phyloP scores from a whole-genome alignment of 148 eudicot genomes.

The Rhododendron henanense region DNA sequence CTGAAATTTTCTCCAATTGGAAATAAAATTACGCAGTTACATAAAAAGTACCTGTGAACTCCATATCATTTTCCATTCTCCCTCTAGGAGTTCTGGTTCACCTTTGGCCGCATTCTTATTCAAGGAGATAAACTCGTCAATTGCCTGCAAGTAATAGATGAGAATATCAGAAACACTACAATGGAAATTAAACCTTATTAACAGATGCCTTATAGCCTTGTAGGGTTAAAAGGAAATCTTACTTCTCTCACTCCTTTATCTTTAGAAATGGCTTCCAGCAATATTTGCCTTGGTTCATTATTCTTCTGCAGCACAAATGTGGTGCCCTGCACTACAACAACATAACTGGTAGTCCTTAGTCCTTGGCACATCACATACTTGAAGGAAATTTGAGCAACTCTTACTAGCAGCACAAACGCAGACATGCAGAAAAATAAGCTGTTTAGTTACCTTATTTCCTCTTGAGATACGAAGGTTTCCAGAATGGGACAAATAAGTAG shows the following conservation, averaged over 20 bases:
- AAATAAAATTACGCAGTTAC: not conserved
- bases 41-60: slow-evolving; percentile 74
- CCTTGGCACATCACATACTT: slow-evolving; percentile 13
- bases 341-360: slow-evolving; percentile 46
- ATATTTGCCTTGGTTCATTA: slow-evolving; percentile 75
- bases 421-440: not conserved
- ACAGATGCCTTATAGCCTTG: not conserved
- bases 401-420: not conserved
- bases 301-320: slow-evolving; percentile 95
- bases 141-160: slow-evolving; percentile 44
- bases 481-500: slow-evolving; percentile 86
- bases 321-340: slow-evolving; percentile 96
- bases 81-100: slow-evolving; percentile 66
- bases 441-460: slow-evolving; percentile 78
- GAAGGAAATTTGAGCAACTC: slow-evolving; percentile 1
- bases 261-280: slow-evolving; percentile 72
- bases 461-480: slow-evolving; percentile 92
- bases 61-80: slow-evolving; percentile 98
- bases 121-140: slow-evolving; percentile 57
- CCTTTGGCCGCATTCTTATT: slow-evolving; percentile 33
- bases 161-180: not conserved
- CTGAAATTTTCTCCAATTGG: not conserved
- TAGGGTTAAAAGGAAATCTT: not conserved
- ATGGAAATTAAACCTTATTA: not conserved
- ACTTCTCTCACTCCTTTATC: slow-evolving; percentile 65